Evolutionary conservation across 1,284 basidiomycete genomes (phyloP), one percentile per base, ranked within the genome.

Genomic region (Thelephora terrestris): DNA sequence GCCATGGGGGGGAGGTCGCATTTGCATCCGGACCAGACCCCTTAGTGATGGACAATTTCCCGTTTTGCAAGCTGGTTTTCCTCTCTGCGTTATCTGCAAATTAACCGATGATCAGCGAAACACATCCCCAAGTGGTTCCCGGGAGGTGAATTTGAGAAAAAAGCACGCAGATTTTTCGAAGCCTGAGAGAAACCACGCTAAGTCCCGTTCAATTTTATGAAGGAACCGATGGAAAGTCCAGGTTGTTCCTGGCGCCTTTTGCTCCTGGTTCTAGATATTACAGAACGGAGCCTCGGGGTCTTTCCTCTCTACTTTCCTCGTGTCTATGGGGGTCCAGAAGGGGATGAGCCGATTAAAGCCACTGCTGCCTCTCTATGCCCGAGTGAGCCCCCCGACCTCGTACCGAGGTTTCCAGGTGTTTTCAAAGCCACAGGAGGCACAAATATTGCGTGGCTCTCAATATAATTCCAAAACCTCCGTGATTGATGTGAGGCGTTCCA

Each of bases 1-100:
- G 69, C 70, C 12, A 70, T 71, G 67, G 56, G 58, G n/a, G 68
- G 67, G 6, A n/a, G n/a, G 69, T 71, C 46, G 56, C 66, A 0
- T 50, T 57, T 18, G 67, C 67, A 2, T 66, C 67, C 1, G 65
- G 66, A 46, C 69, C 68, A 0, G 67, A 65, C n/a, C 63, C 65
- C 46, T 69, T 64, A 52, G 47, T 58, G 47, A 67, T 70, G 2
- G 68, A 71, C 56, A 60, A 58, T 34, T 61, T 68, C 46, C 66
- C 68, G 0, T 46, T 60, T 2, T 14, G 29, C 14, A 14, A 14
- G 29, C 29, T 12, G 5, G 7, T 3, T 51, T 62, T 64, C 44
- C 32, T 49, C 43, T 9, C 23, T 44, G 14, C 42, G 25, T 16
- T 21, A 32, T 38, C 35, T 4, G 34, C 29, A 9, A 43, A 21